These are phyloP conservation scores for Aspergillus ustus DNA, from an alignment of 2,329 filamentous ascomycete species.

Conservation along the genomic window DNA sequence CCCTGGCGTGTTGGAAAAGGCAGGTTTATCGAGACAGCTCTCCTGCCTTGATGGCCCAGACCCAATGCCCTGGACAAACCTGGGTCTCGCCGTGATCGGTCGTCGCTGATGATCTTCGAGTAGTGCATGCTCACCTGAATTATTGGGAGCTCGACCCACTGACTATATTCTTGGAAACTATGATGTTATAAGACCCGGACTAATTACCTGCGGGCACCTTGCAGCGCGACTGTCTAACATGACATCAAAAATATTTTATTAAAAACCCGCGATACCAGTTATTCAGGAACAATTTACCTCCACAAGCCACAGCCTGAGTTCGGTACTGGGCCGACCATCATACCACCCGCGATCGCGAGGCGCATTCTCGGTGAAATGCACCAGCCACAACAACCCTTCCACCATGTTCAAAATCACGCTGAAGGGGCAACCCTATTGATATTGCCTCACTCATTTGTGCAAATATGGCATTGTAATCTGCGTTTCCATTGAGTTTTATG, in stretches of 20 bases:
- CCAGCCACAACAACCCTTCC: not conserved
- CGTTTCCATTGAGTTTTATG: not conserved
- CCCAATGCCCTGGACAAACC: not conserved
- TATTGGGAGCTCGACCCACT: constrained; percentile 8
- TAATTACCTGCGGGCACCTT: not conserved
- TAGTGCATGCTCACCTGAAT: constrained; percentile 1
- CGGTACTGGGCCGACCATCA: not conserved
- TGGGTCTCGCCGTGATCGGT: not conserved
- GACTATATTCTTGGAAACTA: constrained; percentile 10
- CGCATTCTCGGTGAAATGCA: not conserved
- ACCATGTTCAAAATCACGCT: not conserved
- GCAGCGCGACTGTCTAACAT: not conserved
- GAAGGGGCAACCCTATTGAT: not conserved
- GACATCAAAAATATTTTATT: not conserved
- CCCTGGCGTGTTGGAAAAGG: not conserved
- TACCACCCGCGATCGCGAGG: no score
- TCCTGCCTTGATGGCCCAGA: not conserved
- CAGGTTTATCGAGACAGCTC: constrained; percentile 13
- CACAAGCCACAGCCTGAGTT: not conserved
- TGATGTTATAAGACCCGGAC: constrained; percentile 5
- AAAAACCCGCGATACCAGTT: not conserved
- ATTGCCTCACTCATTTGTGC: not conserved
- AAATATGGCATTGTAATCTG: not conserved
- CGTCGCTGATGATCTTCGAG: constrained; percentile 9
- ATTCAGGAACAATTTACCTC: not conserved